Percentiles rank a stretch among this genome's conserved stretches.
Conservation (phyloP, 1,284 basidiomycete genomes). For the Tilletiopsis washingtonensis region DNA sequence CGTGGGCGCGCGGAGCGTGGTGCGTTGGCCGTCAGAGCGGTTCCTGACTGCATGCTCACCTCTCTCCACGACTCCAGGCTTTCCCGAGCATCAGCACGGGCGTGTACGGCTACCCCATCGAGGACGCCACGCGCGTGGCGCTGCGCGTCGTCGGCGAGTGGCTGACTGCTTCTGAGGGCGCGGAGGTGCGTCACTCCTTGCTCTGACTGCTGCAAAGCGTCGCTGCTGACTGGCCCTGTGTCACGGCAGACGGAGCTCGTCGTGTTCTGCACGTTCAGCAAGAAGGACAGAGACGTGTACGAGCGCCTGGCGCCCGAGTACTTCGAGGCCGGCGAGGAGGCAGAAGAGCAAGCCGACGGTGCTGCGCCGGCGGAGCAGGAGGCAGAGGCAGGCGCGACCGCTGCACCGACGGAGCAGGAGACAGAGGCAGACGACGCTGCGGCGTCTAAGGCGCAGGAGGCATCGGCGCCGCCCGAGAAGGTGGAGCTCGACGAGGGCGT, state of each 20-base stretch:
- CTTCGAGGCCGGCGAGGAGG: conserved; percentile 3
- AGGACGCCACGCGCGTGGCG: conserved; percentile 23
- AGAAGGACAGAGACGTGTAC: conserved; percentile 19
- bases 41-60: background rate
- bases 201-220: too few species aligned
- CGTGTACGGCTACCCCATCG: conserved; percentile 42
- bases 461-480: too few species aligned
- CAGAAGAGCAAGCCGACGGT: too few species aligned
- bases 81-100: conserved; percentile 44
- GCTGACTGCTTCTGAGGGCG: conserved; percentile 13
- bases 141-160: conserved; percentile 24
- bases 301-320: conserved; percentile 5
- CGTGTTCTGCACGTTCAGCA: conserved; percentile 34
- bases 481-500: too few species aligned
- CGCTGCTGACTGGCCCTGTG: background rate
- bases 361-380: too few species aligned
- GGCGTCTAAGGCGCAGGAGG: too few species aligned
- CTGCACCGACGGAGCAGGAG: too few species aligned
- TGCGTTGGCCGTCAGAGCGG: background rate
- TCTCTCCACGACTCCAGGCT: conserved; percentile 23
- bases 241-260: conserved; percentile 26
- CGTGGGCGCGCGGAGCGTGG: background rate
- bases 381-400: too few species aligned
- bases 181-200: conserved; percentile 9
- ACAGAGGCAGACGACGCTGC: too few species aligned